Evolutionary conservation across 805 yeast genomes (phyloP), one percentile per base, ranked within the genome.

Genomic region (Cyberlindnera galapagoensis): DNA sequence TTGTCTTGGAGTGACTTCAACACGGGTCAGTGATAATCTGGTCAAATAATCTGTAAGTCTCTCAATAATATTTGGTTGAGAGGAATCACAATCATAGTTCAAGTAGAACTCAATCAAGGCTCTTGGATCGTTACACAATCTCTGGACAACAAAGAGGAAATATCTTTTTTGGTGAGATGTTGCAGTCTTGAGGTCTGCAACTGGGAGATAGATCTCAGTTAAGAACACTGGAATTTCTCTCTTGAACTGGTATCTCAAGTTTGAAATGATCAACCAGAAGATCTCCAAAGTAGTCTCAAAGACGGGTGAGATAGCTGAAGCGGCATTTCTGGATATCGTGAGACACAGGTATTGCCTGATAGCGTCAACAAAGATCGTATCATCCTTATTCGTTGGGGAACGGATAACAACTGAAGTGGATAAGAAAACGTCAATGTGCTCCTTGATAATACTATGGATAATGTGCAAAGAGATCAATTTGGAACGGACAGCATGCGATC

Each of bases 161-260:
- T 87, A 90, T 53, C 94, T 71, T 54, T 90, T 87, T 59, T 94
- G 98, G 56, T 90, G 97, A 8, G 88, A 62, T 0, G 96, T 85
- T 1, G 97, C 83, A 2, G 94, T 77, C 51, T 80, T 83, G 76
- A 92, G 74, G 51, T 90, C 97, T 28, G 92, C 73, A 26, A 94
- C 85, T 3, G 97, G 96, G 59, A 92, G 82, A 56, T 92, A 92
- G 33, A 90, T 85, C 50, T 92, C 97, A 27, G 79, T 81, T 62
- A 88, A 74, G 51, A 94, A 84, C 0, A 94, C 95, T 1, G 96
- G 95, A 27, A 92, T 84, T 54, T 92, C 98, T 44, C 81, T 72
- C 57, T 88, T 90, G 64, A 92, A 87, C 46, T 83, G 92, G 10
- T 81, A 71, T 52, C 98, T 75, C 46, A 94, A 63, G 47, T 86